Conservation (phyloP, 768 basidiomycete species). For the Tubosaeta sp. region DNA sequence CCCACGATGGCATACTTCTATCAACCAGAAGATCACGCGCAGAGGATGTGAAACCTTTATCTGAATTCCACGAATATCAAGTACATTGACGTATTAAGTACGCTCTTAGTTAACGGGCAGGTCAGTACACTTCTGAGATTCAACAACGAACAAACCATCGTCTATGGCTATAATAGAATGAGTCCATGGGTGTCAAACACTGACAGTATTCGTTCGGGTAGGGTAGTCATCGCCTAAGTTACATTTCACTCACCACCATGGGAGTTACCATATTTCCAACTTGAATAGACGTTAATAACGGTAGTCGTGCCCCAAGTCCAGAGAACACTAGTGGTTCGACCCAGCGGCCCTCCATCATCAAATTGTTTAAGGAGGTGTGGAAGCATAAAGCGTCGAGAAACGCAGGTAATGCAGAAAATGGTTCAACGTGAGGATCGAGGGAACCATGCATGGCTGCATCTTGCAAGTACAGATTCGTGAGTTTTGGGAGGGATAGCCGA, state of each 20-base stretch:
- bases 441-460: conserved; percentile 25
- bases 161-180: conserved; percentile 3
- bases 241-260: conserved; percentile 8
- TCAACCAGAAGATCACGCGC: too few species aligned
- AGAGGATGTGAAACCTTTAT: background rate
- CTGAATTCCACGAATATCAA: background rate
- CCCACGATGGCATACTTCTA: too few species aligned
- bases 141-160: conserved; percentile 5
- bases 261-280: conserved; percentile 4
- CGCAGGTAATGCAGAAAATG: conserved; percentile 41
- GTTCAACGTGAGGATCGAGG: conserved; percentile 2
- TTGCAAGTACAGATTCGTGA: conserved; percentile 45
- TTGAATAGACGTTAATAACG: conserved; percentile 12
- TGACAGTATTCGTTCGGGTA: conserved; percentile 6
- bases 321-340: conserved; percentile 11
- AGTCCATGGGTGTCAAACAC: background rate
- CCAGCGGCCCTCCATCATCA: conserved; percentile 29
- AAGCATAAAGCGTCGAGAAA: conserved; percentile 6
- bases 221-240: background rate
- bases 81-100: conserved; percentile 2
- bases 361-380: conserved; percentile 6
- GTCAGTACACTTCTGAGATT: conserved; percentile 1
- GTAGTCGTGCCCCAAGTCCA: conserved; percentile 11
- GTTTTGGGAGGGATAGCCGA: conserved; percentile 45
- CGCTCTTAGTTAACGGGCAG: background rate